Evolutionary conservation across 2,329 filamentous ascomycete species (phyloP).

Genomic region (Phaeosphaeria sp.): DNA sequence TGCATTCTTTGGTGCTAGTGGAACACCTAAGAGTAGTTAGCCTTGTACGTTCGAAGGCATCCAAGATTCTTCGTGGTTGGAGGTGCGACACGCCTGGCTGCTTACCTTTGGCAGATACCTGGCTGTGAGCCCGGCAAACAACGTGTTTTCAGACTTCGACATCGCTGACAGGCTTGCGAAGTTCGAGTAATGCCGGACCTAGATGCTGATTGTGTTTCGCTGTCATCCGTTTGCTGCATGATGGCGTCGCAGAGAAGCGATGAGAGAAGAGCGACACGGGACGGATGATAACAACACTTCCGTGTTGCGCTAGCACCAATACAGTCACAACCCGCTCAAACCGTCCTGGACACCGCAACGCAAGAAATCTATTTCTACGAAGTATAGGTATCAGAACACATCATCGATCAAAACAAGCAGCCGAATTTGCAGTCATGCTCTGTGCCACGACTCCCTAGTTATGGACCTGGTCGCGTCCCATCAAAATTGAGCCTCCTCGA

Average conservation of each 20-base stretch:
- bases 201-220: constrained; percentile 19
- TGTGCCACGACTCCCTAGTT: not conserved
- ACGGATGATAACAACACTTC: constrained; percentile 8
- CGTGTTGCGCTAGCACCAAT: not conserved
- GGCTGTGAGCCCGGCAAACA: constrained; percentile 39
- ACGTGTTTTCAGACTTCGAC: constrained; percentile 41
- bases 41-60: not conserved
- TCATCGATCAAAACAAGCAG: too few relatives aligned
- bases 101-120: constrained; percentile 40
- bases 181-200: constrained; percentile 25
- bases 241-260: not conserved
- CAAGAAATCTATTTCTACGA: not conserved
- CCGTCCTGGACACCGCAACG: not conserved
- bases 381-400: not conserved
- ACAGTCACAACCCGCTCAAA: not conserved
- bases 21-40: constrained; percentile 29
- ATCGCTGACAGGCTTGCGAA: constrained; percentile 42
- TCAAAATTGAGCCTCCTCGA: constrained; percentile 21
- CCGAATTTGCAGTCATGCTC: too few relatives aligned
- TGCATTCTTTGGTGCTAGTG: constrained; percentile 33
- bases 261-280: constrained; percentile 4
- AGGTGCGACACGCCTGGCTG: not conserved
- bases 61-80: not conserved
- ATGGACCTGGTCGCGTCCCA: not conserved
- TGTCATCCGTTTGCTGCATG: constrained; percentile 30